phyloP scores from a whole-genome alignment of 345 rosid genomes.

The Nasturtium officinale region DNA sequence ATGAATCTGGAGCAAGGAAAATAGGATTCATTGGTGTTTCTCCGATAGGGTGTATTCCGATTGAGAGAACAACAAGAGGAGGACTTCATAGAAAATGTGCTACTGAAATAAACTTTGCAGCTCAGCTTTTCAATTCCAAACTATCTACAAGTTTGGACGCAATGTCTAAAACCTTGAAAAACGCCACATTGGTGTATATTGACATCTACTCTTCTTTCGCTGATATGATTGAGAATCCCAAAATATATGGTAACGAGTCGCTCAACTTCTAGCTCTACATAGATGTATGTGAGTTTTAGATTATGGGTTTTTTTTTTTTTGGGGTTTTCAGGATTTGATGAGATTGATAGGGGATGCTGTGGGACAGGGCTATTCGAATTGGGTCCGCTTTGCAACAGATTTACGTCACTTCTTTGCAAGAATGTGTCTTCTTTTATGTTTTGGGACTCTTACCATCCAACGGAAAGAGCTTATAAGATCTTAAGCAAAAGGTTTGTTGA shows the following conservation, averaged over 20 bases:
- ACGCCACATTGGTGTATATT: slow-evolving; percentile 45
- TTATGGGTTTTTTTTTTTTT: not conserved
- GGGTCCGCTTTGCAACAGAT: slow-evolving; percentile 46
- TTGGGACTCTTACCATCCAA: slow-evolving; percentile 78
- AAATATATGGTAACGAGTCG: slow-evolving; percentile 55
- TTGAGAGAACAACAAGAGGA: slow-evolving; percentile 58
- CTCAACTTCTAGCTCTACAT: not conserved
- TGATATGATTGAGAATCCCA: slow-evolving; percentile 52
- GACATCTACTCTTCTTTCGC: slow-evolving; percentile 48
- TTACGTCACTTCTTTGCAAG: slow-evolving; percentile 38
- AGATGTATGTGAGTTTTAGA: not conserved
- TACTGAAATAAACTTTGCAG: slow-evolving; percentile 48
- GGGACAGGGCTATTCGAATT: slow-evolving; percentile 65
- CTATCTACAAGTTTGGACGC: slow-evolving; percentile 41
- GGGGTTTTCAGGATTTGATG: slow-evolving; percentile 66
- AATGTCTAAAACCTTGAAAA: slow-evolving; percentile 35
- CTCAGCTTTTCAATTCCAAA: slow-evolving; percentile 58
- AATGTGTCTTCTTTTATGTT: slow-evolving; percentile 58
- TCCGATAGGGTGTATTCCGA: slow-evolving; percentile 63
- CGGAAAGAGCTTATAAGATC: slow-evolving; percentile 50
- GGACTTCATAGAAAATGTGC: slow-evolving; percentile 47
- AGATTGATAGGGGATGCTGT: slow-evolving; percentile 56
- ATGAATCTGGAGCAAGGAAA: slow-evolving; percentile 61
- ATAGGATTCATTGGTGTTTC: slow-evolving; percentile 52
- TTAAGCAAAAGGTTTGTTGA: slow-evolving; percentile 40